Evolutionary conservation across 441 rosid species (phyloP).

Genomic region (Dalechampia spathulata): DNA sequence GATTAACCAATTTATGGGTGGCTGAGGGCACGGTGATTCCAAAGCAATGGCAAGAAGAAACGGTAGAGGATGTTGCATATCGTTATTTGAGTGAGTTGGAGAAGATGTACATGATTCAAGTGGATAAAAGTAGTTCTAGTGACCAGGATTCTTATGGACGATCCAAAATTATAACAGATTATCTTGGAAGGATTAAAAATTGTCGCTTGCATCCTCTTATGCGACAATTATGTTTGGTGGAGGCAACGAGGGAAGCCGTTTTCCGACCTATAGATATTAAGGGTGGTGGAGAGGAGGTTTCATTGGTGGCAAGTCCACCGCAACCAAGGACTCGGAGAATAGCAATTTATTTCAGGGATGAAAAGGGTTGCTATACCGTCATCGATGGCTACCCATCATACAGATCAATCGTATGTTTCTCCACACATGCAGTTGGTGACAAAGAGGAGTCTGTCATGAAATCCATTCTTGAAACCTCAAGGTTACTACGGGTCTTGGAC

Average conservation of each 20-base stretch:
- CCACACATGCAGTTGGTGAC: not conserved
- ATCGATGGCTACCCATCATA: no score
- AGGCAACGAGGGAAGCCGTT: slow-evolving; percentile 11
- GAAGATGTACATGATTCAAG: slow-evolving; percentile 19
- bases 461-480: no score
- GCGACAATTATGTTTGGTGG: slow-evolving; percentile 15
- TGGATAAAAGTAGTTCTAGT: no score
- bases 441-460: no score
- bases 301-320: no score
- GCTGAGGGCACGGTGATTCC: slow-evolving; percentile 15
- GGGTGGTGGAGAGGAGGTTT: no score
- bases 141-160: no score
- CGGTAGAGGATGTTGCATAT: slow-evolving; percentile 17
- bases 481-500: no score
- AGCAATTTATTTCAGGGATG: no score
- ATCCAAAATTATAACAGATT: not conserved
- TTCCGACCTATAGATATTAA: no score
- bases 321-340: no score
- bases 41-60: slow-evolving; percentile 5
- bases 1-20: slow-evolving; percentile 16
- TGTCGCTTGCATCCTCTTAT: slow-evolving; percentile 23
- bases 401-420: not conserved
- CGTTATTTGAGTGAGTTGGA: slow-evolving; percentile 17
- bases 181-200: slow-evolving; percentile 20
- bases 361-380: no score